Conservation (phyloP, 345 rosid genomes). For the Eucalyptus polybractea region DNA sequence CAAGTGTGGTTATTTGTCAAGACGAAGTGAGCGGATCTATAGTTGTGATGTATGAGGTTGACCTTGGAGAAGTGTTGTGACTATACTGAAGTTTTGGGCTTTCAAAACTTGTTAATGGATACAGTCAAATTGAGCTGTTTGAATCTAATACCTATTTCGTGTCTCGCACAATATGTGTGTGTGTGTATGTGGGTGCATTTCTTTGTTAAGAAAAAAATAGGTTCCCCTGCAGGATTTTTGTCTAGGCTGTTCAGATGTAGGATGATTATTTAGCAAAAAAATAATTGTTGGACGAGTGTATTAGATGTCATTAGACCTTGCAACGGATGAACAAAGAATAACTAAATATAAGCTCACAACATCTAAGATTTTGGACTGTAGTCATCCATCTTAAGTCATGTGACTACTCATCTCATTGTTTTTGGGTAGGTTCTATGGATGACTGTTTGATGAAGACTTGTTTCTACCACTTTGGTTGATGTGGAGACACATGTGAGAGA, state of each 20-base stretch:
- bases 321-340: not conserved
- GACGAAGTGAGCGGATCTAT: not conserved
- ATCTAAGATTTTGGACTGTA: not conserved
- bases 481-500: not conserved
- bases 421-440: not conserved
- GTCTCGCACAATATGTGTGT: not conserved
- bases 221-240: not conserved
- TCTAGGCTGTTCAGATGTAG: not conserved
- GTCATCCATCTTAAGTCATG: not conserved
- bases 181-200: not conserved
- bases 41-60: not conserved
- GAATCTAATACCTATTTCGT: not conserved
- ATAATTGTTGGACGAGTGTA: not conserved
- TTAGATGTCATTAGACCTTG: not conserved
- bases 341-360: not conserved
- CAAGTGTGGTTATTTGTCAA: not conserved
- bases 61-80: not conserved
- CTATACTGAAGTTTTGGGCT: not conserved
- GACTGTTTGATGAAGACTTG: not conserved
- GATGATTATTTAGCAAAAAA: not conserved
- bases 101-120: not conserved
- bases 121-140: not conserved
- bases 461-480: not conserved
- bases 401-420: not conserved
- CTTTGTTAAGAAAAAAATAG: not conserved